phyloP scores from a whole-genome alignment of 192 early-diverging fungal species.

The Backusella psychrophila region DNA sequence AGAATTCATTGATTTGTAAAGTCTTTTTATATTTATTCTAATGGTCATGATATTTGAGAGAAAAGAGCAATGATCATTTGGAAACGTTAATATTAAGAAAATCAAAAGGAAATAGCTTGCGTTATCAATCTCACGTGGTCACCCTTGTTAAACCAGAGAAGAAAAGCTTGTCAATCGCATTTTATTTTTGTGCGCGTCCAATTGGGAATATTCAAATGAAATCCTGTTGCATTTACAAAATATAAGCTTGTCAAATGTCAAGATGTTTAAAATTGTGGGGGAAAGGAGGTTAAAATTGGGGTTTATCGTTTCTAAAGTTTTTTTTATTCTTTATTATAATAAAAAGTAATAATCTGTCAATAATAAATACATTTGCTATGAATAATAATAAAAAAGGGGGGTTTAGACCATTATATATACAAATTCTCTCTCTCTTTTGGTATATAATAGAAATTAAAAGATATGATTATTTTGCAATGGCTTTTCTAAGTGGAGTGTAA shows the following conservation, averaged over 20 bases:
- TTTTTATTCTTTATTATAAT: background rate
- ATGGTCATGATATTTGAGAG: background rate
- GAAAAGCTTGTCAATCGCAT: background rate
- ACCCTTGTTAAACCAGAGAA: background rate
- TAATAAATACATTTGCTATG: background rate
- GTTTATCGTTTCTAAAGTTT: background rate
- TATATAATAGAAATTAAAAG: background rate
- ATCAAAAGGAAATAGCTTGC: background rate
- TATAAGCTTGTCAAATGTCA: background rate
- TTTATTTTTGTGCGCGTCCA: background rate
- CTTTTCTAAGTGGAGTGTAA: conserved; percentile 2
- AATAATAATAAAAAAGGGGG: background rate
- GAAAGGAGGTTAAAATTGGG: background rate
- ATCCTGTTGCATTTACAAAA: background rate
- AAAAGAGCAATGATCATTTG: background rate
- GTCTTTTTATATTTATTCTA: background rate
- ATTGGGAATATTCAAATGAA: background rate
- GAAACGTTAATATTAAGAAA: background rate
- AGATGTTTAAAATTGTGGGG: background rate
- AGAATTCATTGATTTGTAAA: background rate
- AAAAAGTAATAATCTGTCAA: background rate
- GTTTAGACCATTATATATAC: background rate
- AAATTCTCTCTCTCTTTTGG: background rate
- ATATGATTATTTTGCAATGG: background rate
- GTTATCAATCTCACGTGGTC: background rate